Evolutionary conservation across 78 protist genomes (phyloP).

Genomic region (Anaeramoeba flamelloides): DNA sequence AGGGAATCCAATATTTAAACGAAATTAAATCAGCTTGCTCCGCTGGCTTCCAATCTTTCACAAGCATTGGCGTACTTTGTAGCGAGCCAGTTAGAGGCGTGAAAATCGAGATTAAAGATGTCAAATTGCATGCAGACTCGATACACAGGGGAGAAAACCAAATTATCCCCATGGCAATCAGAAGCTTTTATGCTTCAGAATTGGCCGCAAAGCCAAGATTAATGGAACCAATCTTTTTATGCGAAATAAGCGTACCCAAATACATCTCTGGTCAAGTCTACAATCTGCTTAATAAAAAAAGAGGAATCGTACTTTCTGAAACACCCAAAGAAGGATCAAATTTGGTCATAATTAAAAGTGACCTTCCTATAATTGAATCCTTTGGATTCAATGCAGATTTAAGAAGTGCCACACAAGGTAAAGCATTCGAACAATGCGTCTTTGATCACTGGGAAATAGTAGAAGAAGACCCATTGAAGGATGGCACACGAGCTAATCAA

Average conservation of each 20-base stretch:
- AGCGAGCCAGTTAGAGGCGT: conserved; percentile 90
- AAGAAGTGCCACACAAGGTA: conserved; percentile 87
- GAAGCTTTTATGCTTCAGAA: conserved; percentile 57
- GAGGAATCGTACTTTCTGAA: conserved; percentile 80
- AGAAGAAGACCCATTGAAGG: conserved; percentile 51
- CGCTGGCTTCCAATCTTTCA: conserved; percentile 84
- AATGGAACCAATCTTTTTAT: conserved; percentile 84
- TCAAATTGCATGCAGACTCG: conserved; percentile 91
- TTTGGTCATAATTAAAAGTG: conserved; percentile 46
- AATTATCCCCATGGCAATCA: conserved; percentile 74
- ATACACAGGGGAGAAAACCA: conserved; percentile 95
- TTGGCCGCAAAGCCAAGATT: conserved; percentile 68
- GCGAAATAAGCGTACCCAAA: conserved; percentile 67
- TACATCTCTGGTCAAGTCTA: conserved; percentile 72
- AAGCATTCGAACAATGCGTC: conserved; percentile 97
- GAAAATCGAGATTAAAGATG: conserved; percentile 74
- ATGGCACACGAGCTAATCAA: conserved; percentile 22
- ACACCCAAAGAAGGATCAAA: conserved; percentile 50
- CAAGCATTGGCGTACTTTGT: conserved; percentile 84
- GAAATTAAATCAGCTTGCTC: conserved; percentile 89
- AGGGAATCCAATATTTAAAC: conserved; percentile 71
- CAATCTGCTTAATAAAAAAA: conserved; percentile 58
- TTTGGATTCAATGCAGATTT: conserved; percentile 91
- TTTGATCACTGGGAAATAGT: conserved; percentile 86
- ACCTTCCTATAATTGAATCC: conserved; percentile 95